phyloP scores from a whole-genome alignment of 805 yeast species.

The Saccharomycopsis fodiens region DNA sequence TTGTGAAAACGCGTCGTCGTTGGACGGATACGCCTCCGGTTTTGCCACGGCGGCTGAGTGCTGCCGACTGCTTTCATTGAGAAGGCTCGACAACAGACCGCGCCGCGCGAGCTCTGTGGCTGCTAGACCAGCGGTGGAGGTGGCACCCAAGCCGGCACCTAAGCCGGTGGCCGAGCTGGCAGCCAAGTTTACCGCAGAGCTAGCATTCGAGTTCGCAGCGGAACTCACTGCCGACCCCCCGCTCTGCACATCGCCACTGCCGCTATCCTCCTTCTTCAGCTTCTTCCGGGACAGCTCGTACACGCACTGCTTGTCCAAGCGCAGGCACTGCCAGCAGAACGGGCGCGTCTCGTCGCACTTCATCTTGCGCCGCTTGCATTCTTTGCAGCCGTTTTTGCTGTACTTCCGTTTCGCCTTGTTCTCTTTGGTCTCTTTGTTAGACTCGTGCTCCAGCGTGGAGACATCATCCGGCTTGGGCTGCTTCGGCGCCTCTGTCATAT shows the following conservation, averaged over 20 bases:
- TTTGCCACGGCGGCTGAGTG: no score
- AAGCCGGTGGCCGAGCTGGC: background rate
- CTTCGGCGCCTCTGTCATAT: no score
- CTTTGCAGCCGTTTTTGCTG: conserved; percentile 38
- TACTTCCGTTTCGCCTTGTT: conserved; percentile 32
- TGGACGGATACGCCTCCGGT: no score
- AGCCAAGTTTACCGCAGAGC: background rate
- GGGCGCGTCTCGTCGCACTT: conserved; percentile 37
- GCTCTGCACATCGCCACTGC: no score
- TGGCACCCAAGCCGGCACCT: background rate
- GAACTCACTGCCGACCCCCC: no score
- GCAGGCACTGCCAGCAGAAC: conserved; percentile 34
- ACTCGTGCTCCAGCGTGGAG: no score
- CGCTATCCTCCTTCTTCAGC: conserved; percentile 21
- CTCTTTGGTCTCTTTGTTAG: background rate
- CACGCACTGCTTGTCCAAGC: conserved; percentile 31
- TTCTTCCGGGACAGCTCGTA: conserved; percentile 27
- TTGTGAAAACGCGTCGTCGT: no score
- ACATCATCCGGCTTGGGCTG: no score
- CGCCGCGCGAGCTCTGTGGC: background rate
- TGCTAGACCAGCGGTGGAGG: background rate
- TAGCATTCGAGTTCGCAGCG: no score
- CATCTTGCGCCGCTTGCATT: conserved; percentile 37
- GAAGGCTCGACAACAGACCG: conserved; percentile 21
- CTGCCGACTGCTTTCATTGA: background rate